A percentile compares a stretch with the other conserved stretches of the same genome.
These are phyloP conservation scores for Pseudopyrenochaeta lycopersici DNA, from an alignment of 2,329 filamentous ascomycete genomes.

Conservation along the genomic window DNA sequence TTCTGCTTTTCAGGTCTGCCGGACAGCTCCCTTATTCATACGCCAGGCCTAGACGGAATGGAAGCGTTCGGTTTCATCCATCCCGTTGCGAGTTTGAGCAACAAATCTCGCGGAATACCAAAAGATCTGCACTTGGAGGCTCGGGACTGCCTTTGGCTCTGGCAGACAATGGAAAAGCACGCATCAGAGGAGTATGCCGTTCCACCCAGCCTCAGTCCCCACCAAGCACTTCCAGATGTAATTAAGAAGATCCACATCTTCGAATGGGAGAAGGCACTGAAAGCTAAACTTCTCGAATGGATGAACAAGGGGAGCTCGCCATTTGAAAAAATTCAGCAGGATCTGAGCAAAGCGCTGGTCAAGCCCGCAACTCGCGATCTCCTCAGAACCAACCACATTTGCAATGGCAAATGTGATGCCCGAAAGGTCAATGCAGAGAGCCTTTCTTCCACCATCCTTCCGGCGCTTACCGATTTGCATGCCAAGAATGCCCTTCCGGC, in stretches of 20 bases:
- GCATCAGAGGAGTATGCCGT: slow-evolving; percentile 63
- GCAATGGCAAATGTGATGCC: slow-evolving; percentile 19
- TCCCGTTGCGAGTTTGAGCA: slow-evolving; percentile 70
- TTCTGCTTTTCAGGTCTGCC: slow-evolving; percentile 63
- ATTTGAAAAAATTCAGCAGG: slow-evolving; percentile 60
- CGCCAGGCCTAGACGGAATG: slow-evolving; percentile 2
- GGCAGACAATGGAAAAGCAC: slow-evolving; percentile 69
- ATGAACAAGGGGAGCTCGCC: slow-evolving; percentile 65
- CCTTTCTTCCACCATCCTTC: slow-evolving; percentile 51
- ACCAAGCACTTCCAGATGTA: slow-evolving; percentile 59
- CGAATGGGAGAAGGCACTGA: slow-evolving; percentile 70
- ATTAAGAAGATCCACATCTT: slow-evolving; percentile 73
- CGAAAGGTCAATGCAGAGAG: slow-evolving; percentile 25
- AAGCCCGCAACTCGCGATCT: slow-evolving; percentile 10
- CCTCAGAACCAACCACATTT: slow-evolving; percentile 4
- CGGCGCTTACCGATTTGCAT: slow-evolving; percentile 63
- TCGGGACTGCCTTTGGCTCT: slow-evolving; percentile 73
- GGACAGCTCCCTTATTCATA: no score
- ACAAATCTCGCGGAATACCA: slow-evolving; percentile 69
- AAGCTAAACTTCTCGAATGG: slow-evolving; percentile 67
- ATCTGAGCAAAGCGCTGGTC: slow-evolving; percentile 44
- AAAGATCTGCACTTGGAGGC: slow-evolving; percentile 75
- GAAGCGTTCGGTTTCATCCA: no score
- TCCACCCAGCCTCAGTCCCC: slow-evolving; percentile 60
- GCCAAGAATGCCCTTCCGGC: slow-evolving; percentile 73